These are phyloP conservation scores for Polychaeton citri DNA, from an alignment of 2,329 filamentous ascomycete species.

Conservation along the genomic window DNA sequence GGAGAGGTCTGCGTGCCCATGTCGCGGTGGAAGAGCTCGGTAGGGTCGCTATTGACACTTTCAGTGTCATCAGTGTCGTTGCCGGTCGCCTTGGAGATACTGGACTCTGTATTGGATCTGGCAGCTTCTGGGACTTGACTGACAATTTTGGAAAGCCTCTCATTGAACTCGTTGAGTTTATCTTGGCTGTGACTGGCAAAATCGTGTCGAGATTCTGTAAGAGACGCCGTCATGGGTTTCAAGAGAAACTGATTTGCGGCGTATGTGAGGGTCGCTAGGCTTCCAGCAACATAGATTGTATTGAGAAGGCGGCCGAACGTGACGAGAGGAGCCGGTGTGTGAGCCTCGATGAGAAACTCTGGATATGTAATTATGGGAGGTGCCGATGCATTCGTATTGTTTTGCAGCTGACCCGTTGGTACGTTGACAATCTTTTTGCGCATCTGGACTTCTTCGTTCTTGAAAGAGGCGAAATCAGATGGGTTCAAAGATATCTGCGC, in stretches of 20 bases:
- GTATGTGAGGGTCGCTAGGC: constrained; percentile 47
- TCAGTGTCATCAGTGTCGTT: constrained; percentile 34
- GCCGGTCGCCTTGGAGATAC: constrained; percentile 12
- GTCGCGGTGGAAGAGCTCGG: constrained; percentile 70
- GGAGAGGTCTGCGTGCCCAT: constrained; percentile 64
- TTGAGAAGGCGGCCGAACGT: constrained; percentile 43
- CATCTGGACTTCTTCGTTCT: constrained; percentile 1
- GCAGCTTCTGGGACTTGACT: constrained; percentile 1
- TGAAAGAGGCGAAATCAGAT: constrained; percentile 15
- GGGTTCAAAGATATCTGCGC: constrained; percentile 5
- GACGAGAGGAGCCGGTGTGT: constrained; percentile 46
- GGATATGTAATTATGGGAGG: constrained; percentile 52
- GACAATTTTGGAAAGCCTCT: constrained; percentile 31
- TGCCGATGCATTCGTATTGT: constrained; percentile 10
- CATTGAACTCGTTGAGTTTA: constrained; percentile 43
- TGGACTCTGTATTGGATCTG: constrained; percentile 6
- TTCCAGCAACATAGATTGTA: constrained; percentile 43
- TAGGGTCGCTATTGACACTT: constrained; percentile 46
- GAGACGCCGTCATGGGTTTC: constrained; percentile 43
- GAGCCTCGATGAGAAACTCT: constrained; percentile 47
- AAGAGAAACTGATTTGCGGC: constrained; percentile 58
- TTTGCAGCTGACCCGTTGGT: constrained; percentile 5
- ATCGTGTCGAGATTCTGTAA: constrained; percentile 44
- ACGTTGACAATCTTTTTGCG: not conserved
- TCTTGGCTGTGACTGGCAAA: constrained; percentile 38